These are phyloP conservation scores for Monosiga brevicollis DNA, from an alignment of 78 protist genomes.

Conservation along the genomic window DNA sequence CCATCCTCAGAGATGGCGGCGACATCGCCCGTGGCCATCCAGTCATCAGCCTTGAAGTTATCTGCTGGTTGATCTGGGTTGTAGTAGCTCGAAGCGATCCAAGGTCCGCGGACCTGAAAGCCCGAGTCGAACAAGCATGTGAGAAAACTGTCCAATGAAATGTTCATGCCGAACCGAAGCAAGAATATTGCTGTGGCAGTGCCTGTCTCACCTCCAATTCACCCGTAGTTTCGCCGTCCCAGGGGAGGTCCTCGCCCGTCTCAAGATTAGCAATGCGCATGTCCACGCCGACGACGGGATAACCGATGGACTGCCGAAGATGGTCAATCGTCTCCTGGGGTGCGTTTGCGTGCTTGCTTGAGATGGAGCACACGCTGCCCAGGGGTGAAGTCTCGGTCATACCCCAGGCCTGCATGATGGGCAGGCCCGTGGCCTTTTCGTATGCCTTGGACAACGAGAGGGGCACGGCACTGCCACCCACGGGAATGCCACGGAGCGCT, in stretches of 20 bases:
- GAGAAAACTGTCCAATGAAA: too few relatives aligned
- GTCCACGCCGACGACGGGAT: neutral
- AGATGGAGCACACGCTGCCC: neutral
- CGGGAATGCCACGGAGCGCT: neutral
- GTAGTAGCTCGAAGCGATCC: conserved; percentile 1
- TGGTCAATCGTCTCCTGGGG: neutral
- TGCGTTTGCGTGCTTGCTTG: neutral
- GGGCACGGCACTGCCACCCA: neutral
- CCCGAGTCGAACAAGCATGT: too few relatives aligned
- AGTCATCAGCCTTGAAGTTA: neutral
- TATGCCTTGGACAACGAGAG: neutral
- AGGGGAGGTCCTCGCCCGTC: neutral
- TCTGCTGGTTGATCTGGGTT: neutral
- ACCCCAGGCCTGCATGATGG: conserved; percentile 15
- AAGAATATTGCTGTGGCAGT: too few relatives aligned
- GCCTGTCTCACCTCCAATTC: neutral
- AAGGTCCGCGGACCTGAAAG: conserved; percentile 4
- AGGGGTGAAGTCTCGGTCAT: conserved; percentile 18
- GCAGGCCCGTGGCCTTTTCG: neutral
- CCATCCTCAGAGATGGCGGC: neutral
- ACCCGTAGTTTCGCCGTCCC: neutral
- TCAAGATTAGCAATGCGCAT: neutral
- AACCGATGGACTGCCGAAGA: neutral
- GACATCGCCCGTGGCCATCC: conserved; percentile 10
- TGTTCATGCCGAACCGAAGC: too few relatives aligned